Conservation (phyloP, 768 basidiomycete species). For the Hericium rajendrae region DNA sequence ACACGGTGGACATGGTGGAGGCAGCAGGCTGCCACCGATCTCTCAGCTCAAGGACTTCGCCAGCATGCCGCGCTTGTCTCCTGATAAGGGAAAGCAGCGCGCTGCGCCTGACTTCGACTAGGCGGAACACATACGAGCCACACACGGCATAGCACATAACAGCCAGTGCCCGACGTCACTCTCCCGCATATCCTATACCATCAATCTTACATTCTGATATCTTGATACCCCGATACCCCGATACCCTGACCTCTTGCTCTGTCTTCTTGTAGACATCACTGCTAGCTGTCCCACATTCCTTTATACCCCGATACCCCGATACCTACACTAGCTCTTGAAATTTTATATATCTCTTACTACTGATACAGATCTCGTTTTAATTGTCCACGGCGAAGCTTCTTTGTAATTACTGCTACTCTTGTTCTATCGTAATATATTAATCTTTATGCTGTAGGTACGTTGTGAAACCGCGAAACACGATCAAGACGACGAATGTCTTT, state of each 20-base stretch:
- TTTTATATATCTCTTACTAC: neutral
- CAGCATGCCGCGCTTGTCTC: neutral
- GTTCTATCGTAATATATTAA: neutral
- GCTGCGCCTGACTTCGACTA: neutral
- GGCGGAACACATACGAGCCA: neutral
- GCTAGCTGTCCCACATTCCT: neutral
- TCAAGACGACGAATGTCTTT: constrained; percentile 7
- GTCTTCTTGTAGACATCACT: neutral
- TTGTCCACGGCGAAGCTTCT: neutral
- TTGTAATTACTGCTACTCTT: too few species aligned
- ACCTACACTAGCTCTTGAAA: neutral
- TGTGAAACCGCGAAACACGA: neutral
- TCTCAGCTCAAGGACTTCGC: neutral
- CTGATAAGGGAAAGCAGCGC: neutral
- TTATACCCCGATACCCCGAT: neutral
- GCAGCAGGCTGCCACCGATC: neutral
- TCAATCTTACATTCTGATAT: neutral
- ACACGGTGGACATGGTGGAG: too few species aligned
- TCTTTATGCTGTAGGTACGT: neutral
- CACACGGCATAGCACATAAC: neutral
- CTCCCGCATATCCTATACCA: neutral
- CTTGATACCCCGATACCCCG: neutral
- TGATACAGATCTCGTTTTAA: neutral
- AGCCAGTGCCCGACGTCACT: neutral
- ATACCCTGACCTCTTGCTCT: neutral